Percentiles rank a stretch among this genome's conserved stretches.
Evolutionary conservation across 2,329 filamentous ascomycete species (phyloP).

Genomic region (Diaporthe capsici): DNA sequence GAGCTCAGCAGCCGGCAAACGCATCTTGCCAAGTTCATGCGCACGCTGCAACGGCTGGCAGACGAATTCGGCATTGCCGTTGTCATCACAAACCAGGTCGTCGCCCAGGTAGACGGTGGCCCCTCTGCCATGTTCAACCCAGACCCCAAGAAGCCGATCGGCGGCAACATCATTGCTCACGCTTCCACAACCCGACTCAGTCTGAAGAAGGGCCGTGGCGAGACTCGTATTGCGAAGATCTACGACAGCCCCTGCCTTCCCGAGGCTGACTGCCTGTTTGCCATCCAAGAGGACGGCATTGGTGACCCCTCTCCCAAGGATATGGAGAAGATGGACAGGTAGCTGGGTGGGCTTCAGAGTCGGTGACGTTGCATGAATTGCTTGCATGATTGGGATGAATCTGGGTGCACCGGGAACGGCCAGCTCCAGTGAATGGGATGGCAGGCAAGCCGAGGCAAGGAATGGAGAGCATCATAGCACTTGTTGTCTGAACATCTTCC

Average conservation of each 20-base stretch:
- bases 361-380: background rate
- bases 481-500: slow-evolving; percentile 18
- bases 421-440: background rate
- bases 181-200: slow-evolving; percentile 95
- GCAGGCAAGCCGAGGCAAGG: background rate
- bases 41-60: slow-evolving; percentile 82
- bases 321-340: slow-evolving; percentile 76
- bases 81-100: slow-evolving; percentile 98
- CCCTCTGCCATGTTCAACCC: slow-evolving; percentile 98
- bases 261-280: slow-evolving; percentile 96
- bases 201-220: slow-evolving; percentile 93
- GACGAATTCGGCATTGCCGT: slow-evolving; percentile 96
- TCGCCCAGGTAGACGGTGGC: slow-evolving; percentile 97
- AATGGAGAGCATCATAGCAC: background rate
- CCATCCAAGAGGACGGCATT: slow-evolving; percentile 97
- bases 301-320: slow-evolving; percentile 97
- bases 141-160: slow-evolving; percentile 98
- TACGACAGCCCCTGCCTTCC: slow-evolving; percentile 98
- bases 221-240: slow-evolving; percentile 98
- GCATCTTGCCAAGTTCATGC: slow-evolving; percentile 90
- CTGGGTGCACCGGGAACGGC: background rate
- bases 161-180: slow-evolving; percentile 98
- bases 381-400: background rate
- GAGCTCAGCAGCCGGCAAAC: slow-evolving; percentile 95
- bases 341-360: slow-evolving; percentile 43